phyloP scores from a whole-genome alignment of 2,329 filamentous ascomycete genomes.

The Colletotrichum cuscutae region DNA sequence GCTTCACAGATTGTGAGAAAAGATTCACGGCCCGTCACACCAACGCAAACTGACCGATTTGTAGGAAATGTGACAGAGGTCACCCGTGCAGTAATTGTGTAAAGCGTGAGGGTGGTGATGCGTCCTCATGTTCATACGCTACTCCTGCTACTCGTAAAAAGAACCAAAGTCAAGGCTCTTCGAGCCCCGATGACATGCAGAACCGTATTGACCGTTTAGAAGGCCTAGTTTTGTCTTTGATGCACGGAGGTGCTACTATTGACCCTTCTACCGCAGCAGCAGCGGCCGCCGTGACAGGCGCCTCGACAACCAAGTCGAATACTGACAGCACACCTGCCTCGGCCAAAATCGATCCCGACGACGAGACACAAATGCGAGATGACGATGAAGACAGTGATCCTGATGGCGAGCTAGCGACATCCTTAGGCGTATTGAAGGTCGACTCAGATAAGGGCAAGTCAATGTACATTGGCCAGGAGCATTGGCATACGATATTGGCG shows the following conservation, averaged over 20 bases:
- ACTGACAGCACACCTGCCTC: conserved; percentile 56
- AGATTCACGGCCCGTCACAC: not conserved
- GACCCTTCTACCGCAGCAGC: conserved; percentile 52
- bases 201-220: conserved; percentile 96
- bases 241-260: conserved; percentile 81
- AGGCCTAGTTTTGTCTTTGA: conserved; percentile 89
- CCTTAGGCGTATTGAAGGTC: conserved; percentile 85
- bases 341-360: conserved; percentile 63
- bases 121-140: conserved; percentile 86
- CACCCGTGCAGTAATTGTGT: conserved; percentile 95
- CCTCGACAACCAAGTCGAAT: conserved; percentile 41
- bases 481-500: conserved; percentile 83
- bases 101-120: conserved; percentile 87
- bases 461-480: conserved; percentile 83
- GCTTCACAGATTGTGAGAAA: conserved; percentile 49
- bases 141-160: conserved; percentile 77
- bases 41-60: conserved; percentile 44
- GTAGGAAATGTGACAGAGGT: conserved; percentile 90
- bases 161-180: conserved; percentile 69
- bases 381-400: conserved; percentile 74
- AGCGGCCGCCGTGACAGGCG: conserved; percentile 39
- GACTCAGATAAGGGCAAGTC: conserved; percentile 81
- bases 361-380: conserved; percentile 59
- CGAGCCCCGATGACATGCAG: conserved; percentile 93
- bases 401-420: conserved; percentile 75